Evolutionary conservation across 176 grass and related monocot genomes (phyloP), one percentile per base, ranked within the genome.

Genomic region (Musa troglodytarum): DNA sequence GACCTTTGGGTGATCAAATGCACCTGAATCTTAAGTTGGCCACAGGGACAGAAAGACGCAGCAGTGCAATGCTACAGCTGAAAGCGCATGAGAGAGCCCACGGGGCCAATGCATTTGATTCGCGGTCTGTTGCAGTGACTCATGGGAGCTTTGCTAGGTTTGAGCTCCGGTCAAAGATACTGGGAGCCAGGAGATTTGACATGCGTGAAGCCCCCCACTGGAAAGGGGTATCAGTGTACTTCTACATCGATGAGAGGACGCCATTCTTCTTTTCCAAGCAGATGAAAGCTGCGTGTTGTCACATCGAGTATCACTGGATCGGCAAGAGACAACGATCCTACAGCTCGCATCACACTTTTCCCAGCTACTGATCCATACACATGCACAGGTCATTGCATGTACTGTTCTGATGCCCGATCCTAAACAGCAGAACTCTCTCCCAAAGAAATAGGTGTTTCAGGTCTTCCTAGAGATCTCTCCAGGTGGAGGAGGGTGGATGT

Each of bases 241-340:
- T 50, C 34, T 50, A 0, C 34, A 43, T 17, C 15, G 49, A 10
- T 43, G 68, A 50, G 8, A 21, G 23, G 68, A 70, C 68, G 13
- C 24, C 11, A 11, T 11, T 2, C 26, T 49, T 68, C 65, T 68
- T 68, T 68, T 68, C 65, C 65, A 17, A 24, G 26, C 65, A 68
- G 65, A 68, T 68, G 17, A 51, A 50, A 51, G 49, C 68, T 15
- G 11, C 20, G 68, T 70, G 68, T 70, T 17, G 68, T 70, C 68
- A 21, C 68, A 70, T 70, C 68, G 34, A 70, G 8, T 70, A 16
- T 70, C 68, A 70, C 15, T 6, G 34, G 34, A 5, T 43, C 34
- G 34, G 34, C 34, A 43, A 43, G 34, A 43, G 34, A 43, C 3
- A 43, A 0, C 34, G 34, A 43, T 43, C 34, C 34, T 6, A 43